A percentile compares a stretch with the other conserved stretches of the same genome.
Conservation (phyloP, 179 eudicot genomes). For the Vitellaria paradoxa region DNA sequence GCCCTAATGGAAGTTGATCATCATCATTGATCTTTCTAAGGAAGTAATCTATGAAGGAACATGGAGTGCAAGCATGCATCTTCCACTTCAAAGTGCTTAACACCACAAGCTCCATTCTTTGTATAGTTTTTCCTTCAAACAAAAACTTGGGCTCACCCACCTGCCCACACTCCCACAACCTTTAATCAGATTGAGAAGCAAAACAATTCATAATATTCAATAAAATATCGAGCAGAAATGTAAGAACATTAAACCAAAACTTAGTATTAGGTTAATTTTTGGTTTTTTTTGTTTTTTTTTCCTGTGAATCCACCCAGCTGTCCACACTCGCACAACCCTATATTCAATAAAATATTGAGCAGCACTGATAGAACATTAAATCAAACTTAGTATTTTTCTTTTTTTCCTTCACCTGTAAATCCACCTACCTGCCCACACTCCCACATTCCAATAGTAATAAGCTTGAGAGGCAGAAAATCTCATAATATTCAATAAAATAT, state of each 20-base stretch:
- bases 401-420: conserved; percentile 56
- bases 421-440: too few relatives aligned
- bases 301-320: too few relatives aligned
- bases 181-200: not conserved
- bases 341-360: too few relatives aligned
- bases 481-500: too few relatives aligned
- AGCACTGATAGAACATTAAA: too few relatives aligned
- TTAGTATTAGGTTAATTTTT: too few relatives aligned
- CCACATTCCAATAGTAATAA: too few relatives aligned
- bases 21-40: conserved; percentile 40
- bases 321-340: too few relatives aligned
- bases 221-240: not conserved
- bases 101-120: conserved; percentile 78
- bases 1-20: conserved; percentile 24
- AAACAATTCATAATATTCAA: not conserved
- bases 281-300: not conserved
- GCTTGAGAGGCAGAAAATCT: too few relatives aligned
- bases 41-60: conserved; percentile 59
- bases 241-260: not conserved
- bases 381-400: too few relatives aligned
- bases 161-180: conserved; percentile 31
- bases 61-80: conserved; percentile 67
- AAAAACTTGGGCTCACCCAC: conserved; percentile 61
- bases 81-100: conserved; percentile 65
- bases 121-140: conserved; percentile 77